These are phyloP conservation scores for Lathyrus tuberosus DNA, from an alignment of 306 rosid genomes.

Conservation along the genomic window DNA sequence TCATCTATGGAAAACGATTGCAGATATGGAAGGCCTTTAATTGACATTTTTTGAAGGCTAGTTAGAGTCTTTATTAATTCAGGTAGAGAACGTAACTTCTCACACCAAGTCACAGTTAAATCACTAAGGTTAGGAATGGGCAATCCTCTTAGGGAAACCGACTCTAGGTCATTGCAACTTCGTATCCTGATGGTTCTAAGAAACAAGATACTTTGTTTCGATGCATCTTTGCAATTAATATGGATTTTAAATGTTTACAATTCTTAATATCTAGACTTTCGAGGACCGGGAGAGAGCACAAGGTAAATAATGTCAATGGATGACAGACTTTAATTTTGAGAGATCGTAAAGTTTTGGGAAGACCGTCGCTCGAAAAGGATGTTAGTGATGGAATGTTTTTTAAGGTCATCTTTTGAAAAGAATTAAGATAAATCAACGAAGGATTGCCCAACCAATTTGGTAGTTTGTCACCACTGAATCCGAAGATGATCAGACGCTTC, in stretches of 20 bases:
- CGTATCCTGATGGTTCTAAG: neutral
- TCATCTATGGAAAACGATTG: neutral
- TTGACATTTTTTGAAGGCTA: neutral
- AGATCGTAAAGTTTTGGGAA: constrained; percentile 4
- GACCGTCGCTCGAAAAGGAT: constrained; percentile 6
- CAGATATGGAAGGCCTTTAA: neutral
- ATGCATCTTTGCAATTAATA: neutral
- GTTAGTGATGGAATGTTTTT: neutral
- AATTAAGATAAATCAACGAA: neutral
- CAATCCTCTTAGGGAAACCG: neutral
- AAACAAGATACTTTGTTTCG: neutral
- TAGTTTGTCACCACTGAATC: constrained; percentile 19
- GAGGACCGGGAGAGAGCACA: constrained; percentile 6
- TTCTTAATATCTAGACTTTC: fast-evolving
- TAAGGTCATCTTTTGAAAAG: neutral
- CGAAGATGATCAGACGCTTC: too few relatives aligned
- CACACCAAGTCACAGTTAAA: fast-evolving
- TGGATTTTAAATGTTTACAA: neutral
- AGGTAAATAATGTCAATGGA: constrained; percentile 7
- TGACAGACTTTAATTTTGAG: neutral
- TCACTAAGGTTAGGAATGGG: neutral
- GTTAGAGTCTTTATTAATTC: neutral
- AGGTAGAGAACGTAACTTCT: neutral
- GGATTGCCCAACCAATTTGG: constrained; percentile 5
- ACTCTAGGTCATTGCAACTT: neutral